Evolutionary conservation across 441 rosid genomes (phyloP).

Genomic region (Euphorbia schlechtendalii): DNA sequence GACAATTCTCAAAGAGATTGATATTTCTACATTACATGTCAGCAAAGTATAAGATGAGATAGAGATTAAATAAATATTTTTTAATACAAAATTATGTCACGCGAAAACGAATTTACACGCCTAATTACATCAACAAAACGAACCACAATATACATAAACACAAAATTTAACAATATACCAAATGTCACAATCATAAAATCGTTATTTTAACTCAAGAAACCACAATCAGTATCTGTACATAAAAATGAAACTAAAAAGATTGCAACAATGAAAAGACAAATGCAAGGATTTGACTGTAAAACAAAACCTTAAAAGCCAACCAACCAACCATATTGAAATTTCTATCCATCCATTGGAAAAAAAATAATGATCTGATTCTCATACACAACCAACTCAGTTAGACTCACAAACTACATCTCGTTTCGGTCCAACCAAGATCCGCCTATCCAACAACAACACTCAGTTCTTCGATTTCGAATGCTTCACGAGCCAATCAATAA

Average conservation of each 20-base stretch:
- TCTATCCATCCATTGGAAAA: too few species aligned
- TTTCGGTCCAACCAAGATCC: conserved; percentile 15
- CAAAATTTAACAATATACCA: neutral
- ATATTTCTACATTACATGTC: too few species aligned
- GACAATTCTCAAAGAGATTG: too few species aligned
- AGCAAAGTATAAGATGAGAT: too few species aligned
- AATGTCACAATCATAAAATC: neutral
- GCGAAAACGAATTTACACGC: too few species aligned
- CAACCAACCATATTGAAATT: too few species aligned
- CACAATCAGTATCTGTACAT: conserved; percentile 24
- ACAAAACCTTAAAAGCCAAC: too few species aligned
- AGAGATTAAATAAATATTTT: too few species aligned
- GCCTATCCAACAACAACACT: conserved; percentile 10
- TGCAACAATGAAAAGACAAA: conserved; percentile 11
- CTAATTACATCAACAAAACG: too few species aligned
- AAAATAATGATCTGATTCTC: conserved; percentile 14
- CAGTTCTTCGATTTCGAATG: conserved; percentile 70
- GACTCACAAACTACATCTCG: conserved; percentile 17
- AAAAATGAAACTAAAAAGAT: conserved; percentile 23
- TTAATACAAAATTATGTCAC: too few species aligned
- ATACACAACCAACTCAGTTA: conserved; percentile 17
- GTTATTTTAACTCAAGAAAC: conserved; percentile 21
- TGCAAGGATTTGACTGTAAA: too few species aligned
- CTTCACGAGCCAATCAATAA: conserved; percentile 94
- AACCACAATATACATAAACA: too few species aligned